Percentiles rank a stretch among this genome's conserved stretches.
Conservation (phyloP, 495 filamentous ascomycete genomes). For the Chaetomium tenue region DNA sequence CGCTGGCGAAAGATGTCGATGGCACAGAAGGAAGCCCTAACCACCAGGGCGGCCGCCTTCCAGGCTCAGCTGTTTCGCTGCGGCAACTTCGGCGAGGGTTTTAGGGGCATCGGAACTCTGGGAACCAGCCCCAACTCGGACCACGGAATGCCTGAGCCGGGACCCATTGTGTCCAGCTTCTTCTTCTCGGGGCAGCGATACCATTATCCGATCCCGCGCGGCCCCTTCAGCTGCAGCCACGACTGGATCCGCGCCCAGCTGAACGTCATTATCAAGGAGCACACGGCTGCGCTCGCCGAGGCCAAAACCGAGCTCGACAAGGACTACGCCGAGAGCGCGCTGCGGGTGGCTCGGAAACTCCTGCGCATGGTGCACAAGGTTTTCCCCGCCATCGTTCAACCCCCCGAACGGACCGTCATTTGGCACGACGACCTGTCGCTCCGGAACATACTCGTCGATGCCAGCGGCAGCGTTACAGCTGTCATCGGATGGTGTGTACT, state of each 20-base stretch:
- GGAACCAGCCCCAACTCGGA: slow-evolving; percentile 13
- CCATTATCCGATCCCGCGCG: slow-evolving; percentile 31
- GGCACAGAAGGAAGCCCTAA: slow-evolving; percentile 39
- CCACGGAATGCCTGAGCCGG: slow-evolving; percentile 18
- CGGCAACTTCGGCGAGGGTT: slow-evolving; percentile 32
- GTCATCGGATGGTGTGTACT: slow-evolving; percentile 1
- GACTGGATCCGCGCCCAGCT: slow-evolving; percentile 35
- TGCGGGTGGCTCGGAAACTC: slow-evolving; percentile 32
- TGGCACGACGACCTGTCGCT: slow-evolving; percentile 14
- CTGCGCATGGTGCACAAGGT: slow-evolving; percentile 31
- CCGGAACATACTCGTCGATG: neutral
- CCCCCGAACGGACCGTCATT: slow-evolving; percentile 6
- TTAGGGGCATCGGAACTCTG: slow-evolving; percentile 41
- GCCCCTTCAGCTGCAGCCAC: slow-evolving; percentile 33
- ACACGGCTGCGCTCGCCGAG: slow-evolving; percentile 24
- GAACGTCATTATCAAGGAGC: slow-evolving; percentile 33
- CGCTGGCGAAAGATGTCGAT: slow-evolving; percentile 44
- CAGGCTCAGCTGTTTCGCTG: slow-evolving; percentile 33
- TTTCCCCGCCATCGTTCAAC: slow-evolving; percentile 29
- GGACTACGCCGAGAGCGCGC: slow-evolving; percentile 29
- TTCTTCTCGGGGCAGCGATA: slow-evolving; percentile 33
- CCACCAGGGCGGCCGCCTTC: slow-evolving; percentile 41
- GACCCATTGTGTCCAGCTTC: slow-evolving; percentile 30
- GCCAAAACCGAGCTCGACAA: slow-evolving; percentile 27
- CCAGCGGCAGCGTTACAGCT: neutral